These are phyloP conservation scores for Penicillium digitatum DNA, from an alignment of 2,329 filamentous ascomycete species.

Conservation along the genomic window DNA sequence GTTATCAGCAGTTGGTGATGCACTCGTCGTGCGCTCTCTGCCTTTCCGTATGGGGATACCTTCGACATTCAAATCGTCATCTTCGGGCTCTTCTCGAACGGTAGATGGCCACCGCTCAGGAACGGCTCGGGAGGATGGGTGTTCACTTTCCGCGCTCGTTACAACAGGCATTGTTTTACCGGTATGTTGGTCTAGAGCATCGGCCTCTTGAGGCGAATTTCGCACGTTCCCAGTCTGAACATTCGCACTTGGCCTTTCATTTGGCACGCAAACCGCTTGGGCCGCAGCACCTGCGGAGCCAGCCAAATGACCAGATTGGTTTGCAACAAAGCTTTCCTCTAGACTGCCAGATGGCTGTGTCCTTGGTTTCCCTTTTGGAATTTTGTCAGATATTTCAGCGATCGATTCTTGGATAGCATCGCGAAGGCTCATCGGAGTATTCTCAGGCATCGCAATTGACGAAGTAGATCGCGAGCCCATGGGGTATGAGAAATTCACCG, in stretches of 20 bases:
- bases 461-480: conserved; percentile 42
- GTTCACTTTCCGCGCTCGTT: neutral
- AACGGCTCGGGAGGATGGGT: conserved; percentile 12
- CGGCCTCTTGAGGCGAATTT: neutral
- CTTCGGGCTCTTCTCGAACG: conserved; percentile 9
- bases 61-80: neutral
- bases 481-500: conserved; percentile 50
- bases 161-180: neutral
- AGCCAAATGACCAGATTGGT: conserved; percentile 23
- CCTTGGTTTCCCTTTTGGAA: conserved; percentile 25
- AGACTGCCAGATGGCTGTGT: conserved; percentile 20
- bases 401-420: conserved; percentile 24
- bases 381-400: conserved; percentile 25
- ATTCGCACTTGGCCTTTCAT: conserved; percentile 10
- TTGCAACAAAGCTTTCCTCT: conserved; percentile 28
- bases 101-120: conserved; percentile 13
- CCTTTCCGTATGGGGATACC: neutral
- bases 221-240: conserved; percentile 8
- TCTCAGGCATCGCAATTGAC: conserved; percentile 27
- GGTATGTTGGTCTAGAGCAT: neutral
- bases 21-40: conserved; percentile 2
- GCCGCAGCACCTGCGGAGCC: conserved; percentile 33
- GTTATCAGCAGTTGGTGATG: conserved; percentile 12
- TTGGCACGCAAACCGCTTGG: conserved; percentile 23
- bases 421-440: conserved; percentile 16